Evolutionary conservation across 805 yeast species (phyloP), one percentile per base, ranked within the genome.

Genomic region (Komagataella ulmi): DNA sequence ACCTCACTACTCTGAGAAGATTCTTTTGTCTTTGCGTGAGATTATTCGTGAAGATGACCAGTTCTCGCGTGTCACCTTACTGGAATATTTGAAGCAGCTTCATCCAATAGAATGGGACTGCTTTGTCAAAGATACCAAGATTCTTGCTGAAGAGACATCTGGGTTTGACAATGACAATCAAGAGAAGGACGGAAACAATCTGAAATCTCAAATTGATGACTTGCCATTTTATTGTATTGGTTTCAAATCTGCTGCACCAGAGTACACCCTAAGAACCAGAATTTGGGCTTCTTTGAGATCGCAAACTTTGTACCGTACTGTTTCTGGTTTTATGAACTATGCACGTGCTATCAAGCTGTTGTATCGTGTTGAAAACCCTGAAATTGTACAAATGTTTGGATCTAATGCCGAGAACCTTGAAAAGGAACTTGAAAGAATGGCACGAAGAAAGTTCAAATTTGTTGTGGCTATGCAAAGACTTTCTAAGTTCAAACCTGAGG

Each of bases 81-180:
- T 91, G 60, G 99, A 93, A 71, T 91, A 91, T 66, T 77, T 91
- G 71, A 91, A 91, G 70, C 96, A 88, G 70, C 75, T 91, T 57
- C 96, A 91, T 67, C 97, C 98, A 45, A 84, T 86, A 54, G 99
- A 91, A 72, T 93, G 99, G 99, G 91, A 85, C 56, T 88, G 96
- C 71, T 91, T 93, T 63, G 97, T 93, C 49, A 88, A 87, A 68
- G 99, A 91, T 70, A 90, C 98, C 49, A 88, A 88, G 76, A 84
- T 89, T 63, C 74, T 91, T 63, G 97, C 97, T 49, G 96, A 89
- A 68, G 97, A 90, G 70, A 85, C 93, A 56, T 91, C 91, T 60
- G 88, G 85, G 53, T 86, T 73, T 61, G 85, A 81, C 61, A 76
- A 79, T 56, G 79, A 78, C 54, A 73, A 69, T 30, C 72, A 68